phyloP scores from a whole-genome alignment of 2,329 filamentous ascomycete species.

The Aureobasidium sp. region DNA sequence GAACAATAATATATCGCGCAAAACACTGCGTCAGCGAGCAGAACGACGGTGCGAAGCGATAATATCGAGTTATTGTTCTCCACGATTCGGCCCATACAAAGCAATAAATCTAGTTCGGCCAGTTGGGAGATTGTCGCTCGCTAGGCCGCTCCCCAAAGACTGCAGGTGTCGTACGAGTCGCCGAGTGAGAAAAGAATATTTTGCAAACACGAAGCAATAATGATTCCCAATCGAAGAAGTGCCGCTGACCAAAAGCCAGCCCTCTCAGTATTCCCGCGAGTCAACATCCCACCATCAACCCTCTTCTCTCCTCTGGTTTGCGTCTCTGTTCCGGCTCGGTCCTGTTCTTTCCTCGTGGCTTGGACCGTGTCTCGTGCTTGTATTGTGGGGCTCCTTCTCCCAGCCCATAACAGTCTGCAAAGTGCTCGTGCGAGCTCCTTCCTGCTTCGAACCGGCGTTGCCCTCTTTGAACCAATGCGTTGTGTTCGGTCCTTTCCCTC shows the following conservation, averaged over 20 bases:
- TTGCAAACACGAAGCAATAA: background rate
- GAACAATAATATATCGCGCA: background rate
- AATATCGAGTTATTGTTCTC: background rate
- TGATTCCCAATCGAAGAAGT: background rate
- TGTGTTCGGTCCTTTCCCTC: constrained; percentile 3
- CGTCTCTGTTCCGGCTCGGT: constrained; percentile 9
- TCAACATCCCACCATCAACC: background rate
- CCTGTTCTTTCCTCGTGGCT: constrained; percentile 8
- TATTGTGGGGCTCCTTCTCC: constrained; percentile 2
- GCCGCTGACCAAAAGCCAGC: background rate
- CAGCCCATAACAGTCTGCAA: background rate
- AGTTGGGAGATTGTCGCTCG: background rate
- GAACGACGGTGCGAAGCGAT: background rate
- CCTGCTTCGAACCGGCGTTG: background rate
- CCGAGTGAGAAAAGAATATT: background rate
- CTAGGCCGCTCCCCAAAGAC: background rate
- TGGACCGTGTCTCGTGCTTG: background rate
- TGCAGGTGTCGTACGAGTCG: background rate
- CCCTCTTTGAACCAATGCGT: background rate
- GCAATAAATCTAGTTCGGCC: background rate
- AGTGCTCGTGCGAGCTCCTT: constrained; percentile 8
- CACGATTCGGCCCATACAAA: background rate
- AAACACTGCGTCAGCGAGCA: background rate
- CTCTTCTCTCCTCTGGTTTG: background rate
- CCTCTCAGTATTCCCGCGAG: background rate